A percentile compares a stretch with the other conserved stretches of the same genome.
Evolutionary conservation across 2,329 filamentous ascomycete genomes (phyloP).

Genomic region (Aspergillus sp.): DNA sequence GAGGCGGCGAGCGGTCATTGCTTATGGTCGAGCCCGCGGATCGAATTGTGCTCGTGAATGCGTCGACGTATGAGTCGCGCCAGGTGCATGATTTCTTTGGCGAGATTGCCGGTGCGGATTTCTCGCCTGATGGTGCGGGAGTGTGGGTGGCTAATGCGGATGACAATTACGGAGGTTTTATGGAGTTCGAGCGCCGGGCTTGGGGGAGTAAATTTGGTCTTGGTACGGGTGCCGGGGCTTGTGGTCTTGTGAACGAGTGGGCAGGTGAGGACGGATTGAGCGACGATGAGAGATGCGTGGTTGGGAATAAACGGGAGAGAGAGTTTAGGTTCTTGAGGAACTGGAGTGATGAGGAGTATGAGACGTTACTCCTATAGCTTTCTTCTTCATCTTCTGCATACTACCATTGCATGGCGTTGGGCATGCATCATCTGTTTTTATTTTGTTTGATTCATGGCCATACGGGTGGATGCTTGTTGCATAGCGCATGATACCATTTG

Average conservation of each 20-base stretch:
- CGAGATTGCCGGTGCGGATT: conserved; percentile 38
- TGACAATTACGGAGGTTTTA: conserved; percentile 36
- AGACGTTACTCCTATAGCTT: conserved; percentile 23
- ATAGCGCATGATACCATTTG: background rate
- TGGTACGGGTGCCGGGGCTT: conserved; percentile 19
- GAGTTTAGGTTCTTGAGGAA: conserved; percentile 26
- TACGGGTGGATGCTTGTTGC: background rate
- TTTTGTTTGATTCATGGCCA: background rate
- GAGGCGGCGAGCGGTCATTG: conserved; percentile 36
- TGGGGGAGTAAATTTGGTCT: conserved; percentile 30
- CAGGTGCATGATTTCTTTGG: conserved; percentile 42
- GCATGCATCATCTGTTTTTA: background rate
- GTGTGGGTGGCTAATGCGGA: conserved; percentile 41
- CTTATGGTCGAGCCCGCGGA: conserved; percentile 39
- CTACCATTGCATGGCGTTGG: background rate
- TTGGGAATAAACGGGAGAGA: conserved; percentile 25
- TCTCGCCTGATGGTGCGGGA: conserved; percentile 31
- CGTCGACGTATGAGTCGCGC: conserved; percentile 33
- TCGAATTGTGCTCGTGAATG: conserved; percentile 38
- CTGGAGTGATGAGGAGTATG: conserved; percentile 27
- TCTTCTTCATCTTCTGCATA: background rate
- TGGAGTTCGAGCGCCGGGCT: conserved; percentile 35
- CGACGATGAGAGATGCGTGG: conserved; percentile 27
- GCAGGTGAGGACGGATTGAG: conserved; percentile 25
- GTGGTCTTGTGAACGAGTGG: conserved; percentile 25